phyloP scores from a whole-genome alignment of 352 stramenopile species.

The Phytopythium montanum region DNA sequence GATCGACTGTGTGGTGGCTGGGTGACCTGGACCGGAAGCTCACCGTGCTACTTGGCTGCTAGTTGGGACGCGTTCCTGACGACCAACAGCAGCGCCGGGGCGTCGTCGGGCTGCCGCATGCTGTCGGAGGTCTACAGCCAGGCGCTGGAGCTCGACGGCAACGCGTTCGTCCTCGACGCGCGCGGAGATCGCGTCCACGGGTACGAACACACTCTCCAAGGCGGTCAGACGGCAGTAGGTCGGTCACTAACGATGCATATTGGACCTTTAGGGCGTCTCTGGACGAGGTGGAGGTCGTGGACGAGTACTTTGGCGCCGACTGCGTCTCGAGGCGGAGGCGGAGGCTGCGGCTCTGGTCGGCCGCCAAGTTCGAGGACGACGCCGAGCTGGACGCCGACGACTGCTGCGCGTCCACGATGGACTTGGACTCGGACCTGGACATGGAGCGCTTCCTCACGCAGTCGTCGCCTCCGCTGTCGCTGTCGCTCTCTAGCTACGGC shows the following conservation, averaged over 20 bases:
- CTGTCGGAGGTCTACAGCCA: slow-evolving; percentile 81
- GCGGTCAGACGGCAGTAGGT: no score
- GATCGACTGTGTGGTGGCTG: not conserved
- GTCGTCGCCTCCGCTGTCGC: not conserved
- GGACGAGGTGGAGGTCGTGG: slow-evolving; percentile 40
- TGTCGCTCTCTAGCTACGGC: not conserved
- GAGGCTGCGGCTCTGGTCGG: not conserved
- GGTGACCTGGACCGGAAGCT: not conserved
- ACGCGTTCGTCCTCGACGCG: slow-evolving; percentile 54
- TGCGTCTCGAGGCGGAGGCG: not conserved
- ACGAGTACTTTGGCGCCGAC: slow-evolving; percentile 49
- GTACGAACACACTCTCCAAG: not conserved
- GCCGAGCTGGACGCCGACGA: not conserved
- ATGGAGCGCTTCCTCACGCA: slow-evolving; percentile 12
- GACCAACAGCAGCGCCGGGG: slow-evolving; percentile 36
- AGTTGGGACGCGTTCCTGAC: slow-evolving; percentile 41
- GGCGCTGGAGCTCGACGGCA: slow-evolving; percentile 68
- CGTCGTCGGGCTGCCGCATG: slow-evolving; percentile 67
- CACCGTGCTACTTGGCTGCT: slow-evolving; percentile 4
- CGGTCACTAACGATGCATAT: not conserved
- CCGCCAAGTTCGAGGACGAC: not conserved
- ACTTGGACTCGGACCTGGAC: slow-evolving; percentile 9
- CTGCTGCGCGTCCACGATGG: slow-evolving; percentile 11
- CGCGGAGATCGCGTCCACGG: slow-evolving; percentile 52
- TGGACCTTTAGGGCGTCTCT: slow-evolving; percentile 32